Evolutionary conservation across 805 yeast species (phyloP).

Genomic region (Kuraishia capsulata): DNA sequence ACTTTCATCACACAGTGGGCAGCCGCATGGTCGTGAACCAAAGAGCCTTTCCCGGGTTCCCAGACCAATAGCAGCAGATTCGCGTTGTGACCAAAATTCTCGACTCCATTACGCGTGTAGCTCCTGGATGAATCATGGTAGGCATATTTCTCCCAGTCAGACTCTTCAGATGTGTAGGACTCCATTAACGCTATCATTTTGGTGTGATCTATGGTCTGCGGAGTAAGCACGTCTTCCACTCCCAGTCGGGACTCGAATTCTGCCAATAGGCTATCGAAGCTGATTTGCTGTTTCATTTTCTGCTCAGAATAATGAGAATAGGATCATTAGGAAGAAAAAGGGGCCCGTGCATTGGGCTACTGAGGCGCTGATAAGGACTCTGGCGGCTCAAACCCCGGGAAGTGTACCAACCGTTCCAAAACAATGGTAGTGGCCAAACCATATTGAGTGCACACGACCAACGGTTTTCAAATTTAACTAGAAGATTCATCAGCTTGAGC

Average conservation of each 20-base stretch:
- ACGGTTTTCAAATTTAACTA: too few species aligned
- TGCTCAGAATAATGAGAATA: too few species aligned
- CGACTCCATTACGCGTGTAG: constrained; percentile 68
- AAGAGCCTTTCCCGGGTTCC: constrained; percentile 57
- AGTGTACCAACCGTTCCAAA: too few species aligned
- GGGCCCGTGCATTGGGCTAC: too few species aligned
- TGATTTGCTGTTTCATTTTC: neutral
- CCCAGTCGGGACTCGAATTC: neutral
- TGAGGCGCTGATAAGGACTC: too few species aligned
- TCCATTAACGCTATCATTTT: constrained; percentile 36
- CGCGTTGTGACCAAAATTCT: constrained; percentile 62
- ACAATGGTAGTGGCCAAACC: too few species aligned
- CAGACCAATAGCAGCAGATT: constrained; percentile 60
- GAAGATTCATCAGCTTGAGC: too few species aligned
- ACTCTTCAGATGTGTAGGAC: constrained; percentile 33
- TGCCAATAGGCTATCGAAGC: neutral
- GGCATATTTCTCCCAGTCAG: constrained; percentile 55
- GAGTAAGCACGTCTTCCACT: neutral
- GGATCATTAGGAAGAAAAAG: too few species aligned
- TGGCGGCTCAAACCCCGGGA: too few species aligned
- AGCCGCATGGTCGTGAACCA: constrained; percentile 67
- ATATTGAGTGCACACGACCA: too few species aligned
- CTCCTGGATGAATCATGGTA: constrained; percentile 37
- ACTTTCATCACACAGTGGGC: constrained; percentile 74
- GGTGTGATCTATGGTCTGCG: constrained; percentile 41